Conservation (phyloP, 1,284 basidiomycete species). For the Phylloporus sp. region DNA sequence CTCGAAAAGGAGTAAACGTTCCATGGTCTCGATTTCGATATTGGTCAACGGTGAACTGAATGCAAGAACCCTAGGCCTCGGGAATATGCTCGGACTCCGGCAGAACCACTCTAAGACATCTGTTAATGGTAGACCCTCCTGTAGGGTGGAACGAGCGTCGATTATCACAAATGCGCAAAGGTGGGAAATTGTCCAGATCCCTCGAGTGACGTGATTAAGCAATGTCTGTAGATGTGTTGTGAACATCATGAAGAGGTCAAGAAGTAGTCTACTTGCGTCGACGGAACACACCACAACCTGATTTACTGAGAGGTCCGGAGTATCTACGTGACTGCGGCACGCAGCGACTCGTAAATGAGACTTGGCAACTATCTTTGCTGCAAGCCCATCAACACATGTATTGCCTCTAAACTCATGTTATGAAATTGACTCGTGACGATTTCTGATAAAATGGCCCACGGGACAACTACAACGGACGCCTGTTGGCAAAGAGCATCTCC, state of each 20-base stretch:
- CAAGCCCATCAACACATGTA: conserved; percentile 18
- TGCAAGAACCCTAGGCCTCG: conserved; percentile 50
- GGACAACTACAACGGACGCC: conserved; percentile 25
- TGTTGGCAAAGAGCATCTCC: conserved; percentile 5
- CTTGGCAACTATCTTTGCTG: conserved; percentile 18
- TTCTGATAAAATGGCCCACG: conserved; percentile 18
- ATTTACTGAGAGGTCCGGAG: conserved; percentile 35
- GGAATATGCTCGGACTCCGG: conserved; percentile 38
- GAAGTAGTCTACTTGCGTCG: conserved; percentile 35
- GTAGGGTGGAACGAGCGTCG: conserved; percentile 37
- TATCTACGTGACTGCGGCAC: conserved; percentile 24
- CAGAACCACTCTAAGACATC: conserved; percentile 52
- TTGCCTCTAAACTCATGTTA: conserved; percentile 18
- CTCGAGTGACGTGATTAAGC: conserved; percentile 33
- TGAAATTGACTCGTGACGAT: conserved; percentile 3
- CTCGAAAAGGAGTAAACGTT: conserved; percentile 43
- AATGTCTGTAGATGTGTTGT: conserved; percentile 31
- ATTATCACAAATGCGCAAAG: conserved; percentile 48
- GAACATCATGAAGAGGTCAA: conserved; percentile 9
- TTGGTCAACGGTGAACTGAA: conserved; percentile 37
- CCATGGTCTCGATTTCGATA: conserved; percentile 43
- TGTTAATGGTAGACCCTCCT: conserved; percentile 38
- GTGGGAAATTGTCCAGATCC: conserved; percentile 43
- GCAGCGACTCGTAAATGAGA: conserved; percentile 27
- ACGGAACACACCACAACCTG: conserved; percentile 45